A percentile compares a stretch with the other conserved stretches of the same genome.
Conservation (phyloP, 1,139 yeast genomes). For the Wickerhamiella pararugosa region DNA sequence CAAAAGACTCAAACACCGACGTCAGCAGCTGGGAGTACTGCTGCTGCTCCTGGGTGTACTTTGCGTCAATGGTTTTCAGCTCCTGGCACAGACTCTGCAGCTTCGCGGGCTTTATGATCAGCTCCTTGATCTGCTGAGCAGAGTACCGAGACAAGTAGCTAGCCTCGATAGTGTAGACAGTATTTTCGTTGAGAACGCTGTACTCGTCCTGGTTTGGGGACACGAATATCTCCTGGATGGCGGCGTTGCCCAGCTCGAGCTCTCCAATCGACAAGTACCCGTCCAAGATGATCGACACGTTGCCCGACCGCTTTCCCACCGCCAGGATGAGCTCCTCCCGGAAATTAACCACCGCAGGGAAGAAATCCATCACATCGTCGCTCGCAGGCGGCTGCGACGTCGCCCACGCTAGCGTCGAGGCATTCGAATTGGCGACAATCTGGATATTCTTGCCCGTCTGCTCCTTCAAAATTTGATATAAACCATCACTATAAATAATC, state of each 20-base stretch:
- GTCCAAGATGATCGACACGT: conserved; percentile 2
- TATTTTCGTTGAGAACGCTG: background rate
- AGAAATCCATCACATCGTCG: background rate
- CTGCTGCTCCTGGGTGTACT: background rate
- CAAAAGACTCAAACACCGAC: background rate
- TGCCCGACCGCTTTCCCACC: conserved; percentile 2
- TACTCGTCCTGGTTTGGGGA: background rate
- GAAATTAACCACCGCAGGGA: conserved; percentile 1
- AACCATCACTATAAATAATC: conserved; percentile 11
- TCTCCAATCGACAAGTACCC: conserved; percentile 6
- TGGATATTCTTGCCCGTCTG: conserved; percentile 8
- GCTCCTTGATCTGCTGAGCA: conserved; percentile 1
- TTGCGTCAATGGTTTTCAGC: background rate
- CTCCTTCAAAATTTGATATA: conserved; percentile 7
- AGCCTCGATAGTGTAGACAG: background rate
- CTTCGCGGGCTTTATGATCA: conserved; percentile 5
- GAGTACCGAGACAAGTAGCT: conserved; percentile 1
- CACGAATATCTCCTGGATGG: conserved; percentile 1
- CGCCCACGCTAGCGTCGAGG: conserved; percentile 4
- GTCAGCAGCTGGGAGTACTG: background rate
- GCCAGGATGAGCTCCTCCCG: background rate
- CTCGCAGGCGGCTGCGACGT: background rate
- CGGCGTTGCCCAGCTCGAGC: background rate
- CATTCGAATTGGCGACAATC: conserved; percentile 6
- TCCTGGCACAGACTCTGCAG: conserved; percentile 4